Conservation (phyloP, 2,329 filamentous ascomycete genomes). For the Colletotrichum sp. region DNA sequence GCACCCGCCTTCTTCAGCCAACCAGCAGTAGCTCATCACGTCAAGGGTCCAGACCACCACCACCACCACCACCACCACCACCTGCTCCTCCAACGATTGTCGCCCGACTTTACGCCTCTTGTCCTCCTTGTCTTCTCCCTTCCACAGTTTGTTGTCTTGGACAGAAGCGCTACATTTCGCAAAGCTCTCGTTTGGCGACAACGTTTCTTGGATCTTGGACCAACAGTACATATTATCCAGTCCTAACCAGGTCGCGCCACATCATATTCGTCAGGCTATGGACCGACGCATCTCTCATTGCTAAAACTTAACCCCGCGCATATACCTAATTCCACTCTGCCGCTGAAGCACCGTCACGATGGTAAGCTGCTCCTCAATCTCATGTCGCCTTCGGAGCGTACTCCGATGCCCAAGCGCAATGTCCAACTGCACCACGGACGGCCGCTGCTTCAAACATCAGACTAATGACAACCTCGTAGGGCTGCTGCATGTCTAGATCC, state of each 20-base stretch:
- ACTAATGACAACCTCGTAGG: conserved; percentile 41
- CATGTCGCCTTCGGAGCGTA: background rate
- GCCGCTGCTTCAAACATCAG: background rate
- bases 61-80: background rate
- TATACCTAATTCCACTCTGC: background rate
- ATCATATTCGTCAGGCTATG: conserved; percentile 1
- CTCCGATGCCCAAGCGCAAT: background rate
- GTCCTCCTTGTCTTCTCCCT: background rate
- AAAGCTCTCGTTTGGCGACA: background rate
- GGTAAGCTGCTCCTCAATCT: background rate
- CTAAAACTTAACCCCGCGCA: background rate
- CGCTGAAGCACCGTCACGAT: background rate
- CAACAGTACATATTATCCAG: background rate
- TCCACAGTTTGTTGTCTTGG: background rate
- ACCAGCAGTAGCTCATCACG: background rate
- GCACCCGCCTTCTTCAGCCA: background rate
- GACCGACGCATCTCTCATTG: background rate
- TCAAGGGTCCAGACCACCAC: background rate
- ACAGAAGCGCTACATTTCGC: background rate
- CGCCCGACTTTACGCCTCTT: background rate
- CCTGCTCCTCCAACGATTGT: background rate
- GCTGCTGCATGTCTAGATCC: conserved; percentile 63
- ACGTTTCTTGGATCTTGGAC: background rate
- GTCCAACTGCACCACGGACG: background rate
- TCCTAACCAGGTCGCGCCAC: background rate